Evolutionary conservation across 805 yeast genomes (phyloP).

Genomic region (Saturnispora hagleri): DNA sequence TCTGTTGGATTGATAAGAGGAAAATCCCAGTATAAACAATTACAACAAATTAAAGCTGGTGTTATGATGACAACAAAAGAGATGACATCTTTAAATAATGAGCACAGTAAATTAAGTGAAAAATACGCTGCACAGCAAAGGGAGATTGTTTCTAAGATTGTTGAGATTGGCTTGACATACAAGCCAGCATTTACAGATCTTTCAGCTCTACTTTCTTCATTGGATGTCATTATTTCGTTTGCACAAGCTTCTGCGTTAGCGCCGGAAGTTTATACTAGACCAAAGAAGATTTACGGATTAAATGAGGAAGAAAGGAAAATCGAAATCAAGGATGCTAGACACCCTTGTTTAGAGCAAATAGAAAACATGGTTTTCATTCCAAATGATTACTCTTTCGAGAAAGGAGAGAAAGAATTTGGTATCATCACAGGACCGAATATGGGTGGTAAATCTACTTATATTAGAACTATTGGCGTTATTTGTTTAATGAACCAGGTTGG

Average conservation of each 20-base stretch:
- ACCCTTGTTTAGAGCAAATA: conserved; percentile 90
- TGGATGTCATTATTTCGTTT: conserved; percentile 80
- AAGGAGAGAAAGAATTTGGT: conserved; percentile 53
- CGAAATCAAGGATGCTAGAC: conserved; percentile 68
- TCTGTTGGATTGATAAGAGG: conserved; percentile 77
- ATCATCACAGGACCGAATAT: conserved; percentile 94
- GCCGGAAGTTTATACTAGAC: conserved; percentile 67
- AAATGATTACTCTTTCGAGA: conserved; percentile 65
- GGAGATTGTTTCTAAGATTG: conserved; percentile 72
- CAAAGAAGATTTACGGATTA: conserved; percentile 45
- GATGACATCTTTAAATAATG: conserved; percentile 50
- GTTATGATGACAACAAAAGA: conserved; percentile 76
- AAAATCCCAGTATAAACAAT: conserved; percentile 52
- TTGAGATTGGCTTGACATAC: conserved; percentile 73
- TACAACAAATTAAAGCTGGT: conserved; percentile 92
- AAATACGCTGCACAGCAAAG: conserved; percentile 71
- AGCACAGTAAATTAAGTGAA: conserved; percentile 47
- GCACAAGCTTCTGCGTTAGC: conserved; percentile 81
- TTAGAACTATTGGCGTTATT: conserved; percentile 81
- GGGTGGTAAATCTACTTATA: conserved; percentile 96
- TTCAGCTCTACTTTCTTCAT: conserved; percentile 52
- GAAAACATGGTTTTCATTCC: conserved; percentile 87
- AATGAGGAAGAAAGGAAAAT: conserved; percentile 41
- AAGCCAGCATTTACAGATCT: conserved; percentile 67
- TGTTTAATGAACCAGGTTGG: conserved; percentile 86